Conservation (phyloP, 2,329 filamentous ascomycete species). For the Teratosphaeria viscida region DNA sequence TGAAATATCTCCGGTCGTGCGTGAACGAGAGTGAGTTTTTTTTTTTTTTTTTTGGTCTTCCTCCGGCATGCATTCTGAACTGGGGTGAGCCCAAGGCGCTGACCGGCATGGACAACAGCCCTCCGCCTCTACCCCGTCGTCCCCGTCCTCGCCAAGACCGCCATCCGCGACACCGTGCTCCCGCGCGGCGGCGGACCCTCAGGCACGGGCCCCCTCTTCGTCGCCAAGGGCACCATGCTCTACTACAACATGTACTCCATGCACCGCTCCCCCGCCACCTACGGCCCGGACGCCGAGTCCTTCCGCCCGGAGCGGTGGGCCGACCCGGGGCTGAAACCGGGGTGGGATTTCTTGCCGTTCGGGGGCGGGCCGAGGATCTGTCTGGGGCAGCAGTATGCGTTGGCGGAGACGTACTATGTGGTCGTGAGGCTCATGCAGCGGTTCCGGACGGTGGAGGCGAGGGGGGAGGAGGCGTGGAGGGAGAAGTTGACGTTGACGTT, state of each 20-base stretch:
- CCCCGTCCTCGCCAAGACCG: slow-evolving; percentile 63
- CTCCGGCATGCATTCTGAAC: not conserved
- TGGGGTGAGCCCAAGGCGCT: not conserved
- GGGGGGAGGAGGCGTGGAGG: slow-evolving; percentile 3
- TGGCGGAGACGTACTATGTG: slow-evolving; percentile 7
- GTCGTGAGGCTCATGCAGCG: slow-evolving; percentile 7
- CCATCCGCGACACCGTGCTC: slow-evolving; percentile 63
- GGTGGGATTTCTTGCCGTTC: slow-evolving; percentile 24
- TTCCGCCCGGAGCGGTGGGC: slow-evolving; percentile 40
- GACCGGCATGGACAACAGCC: slow-evolving; percentile 1
- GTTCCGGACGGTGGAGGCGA: slow-evolving; percentile 3
- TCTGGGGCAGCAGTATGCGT: slow-evolving; percentile 23
- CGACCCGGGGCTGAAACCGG: slow-evolving; percentile 1
- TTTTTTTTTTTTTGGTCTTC: too few relatives aligned
- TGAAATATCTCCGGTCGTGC: slow-evolving; percentile 39
- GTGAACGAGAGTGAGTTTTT: slow-evolving; percentile 45
- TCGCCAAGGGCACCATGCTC: slow-evolving; percentile 20
- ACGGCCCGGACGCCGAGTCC: slow-evolving; percentile 37
- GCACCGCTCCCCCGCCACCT: slow-evolving; percentile 15
- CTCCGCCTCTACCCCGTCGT: slow-evolving; percentile 65
- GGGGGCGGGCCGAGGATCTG: slow-evolving; percentile 35
- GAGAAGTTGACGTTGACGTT: slow-evolving; percentile 7
- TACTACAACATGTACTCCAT: slow-evolving; percentile 18
- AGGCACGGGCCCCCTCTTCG: slow-evolving; percentile 43
- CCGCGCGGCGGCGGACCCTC: slow-evolving; percentile 48